Evolutionary conservation across 2,329 filamentous ascomycete species (phyloP).

Genomic region (Neonectria neomacrospora): DNA sequence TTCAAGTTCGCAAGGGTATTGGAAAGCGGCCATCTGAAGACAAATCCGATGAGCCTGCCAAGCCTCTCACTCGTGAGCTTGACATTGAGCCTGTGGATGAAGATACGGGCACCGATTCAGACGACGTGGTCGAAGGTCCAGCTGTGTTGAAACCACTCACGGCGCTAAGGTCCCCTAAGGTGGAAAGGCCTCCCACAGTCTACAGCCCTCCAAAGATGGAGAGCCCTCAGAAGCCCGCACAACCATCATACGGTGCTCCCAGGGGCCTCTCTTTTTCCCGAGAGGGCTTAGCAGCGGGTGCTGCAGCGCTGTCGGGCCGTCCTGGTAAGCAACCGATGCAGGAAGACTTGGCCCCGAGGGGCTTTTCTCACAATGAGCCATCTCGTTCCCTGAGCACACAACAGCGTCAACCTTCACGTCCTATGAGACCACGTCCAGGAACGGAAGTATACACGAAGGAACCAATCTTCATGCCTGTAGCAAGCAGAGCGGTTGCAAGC

Average conservation of each 20-base stretch:
- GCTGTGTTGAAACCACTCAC: neutral
- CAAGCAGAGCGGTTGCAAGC: conserved; percentile 33
- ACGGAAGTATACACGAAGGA: conserved; percentile 44
- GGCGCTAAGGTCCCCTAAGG: conserved; percentile 1
- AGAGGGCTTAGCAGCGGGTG: conserved; percentile 8
- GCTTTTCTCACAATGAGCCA: conserved; percentile 33
- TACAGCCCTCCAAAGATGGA: conserved; percentile 12
- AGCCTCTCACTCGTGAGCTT: neutral
- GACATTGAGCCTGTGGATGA: neutral
- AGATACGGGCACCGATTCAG: neutral
- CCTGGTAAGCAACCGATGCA: conserved; percentile 20
- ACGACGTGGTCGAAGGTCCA: neutral
- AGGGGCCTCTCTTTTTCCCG: neutral
- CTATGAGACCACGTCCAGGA: conserved; percentile 36
- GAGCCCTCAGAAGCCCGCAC: conserved; percentile 26
- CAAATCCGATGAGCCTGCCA: neutral
- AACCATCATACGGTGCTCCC: conserved; percentile 1
- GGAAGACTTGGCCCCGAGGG: conserved; percentile 18
- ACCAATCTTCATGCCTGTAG: conserved; percentile 38
- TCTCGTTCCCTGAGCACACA: conserved; percentile 41
- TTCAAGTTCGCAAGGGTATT: neutral
- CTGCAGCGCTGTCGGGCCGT: neutral
- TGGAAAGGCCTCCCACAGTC: conserved; percentile 5
- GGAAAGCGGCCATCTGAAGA: neutral
- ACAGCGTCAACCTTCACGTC: conserved; percentile 35